These are phyloP conservation scores for Agarophyton chilense DNA, from an alignment of 23 red algal species.

Conservation along the genomic window DNA sequence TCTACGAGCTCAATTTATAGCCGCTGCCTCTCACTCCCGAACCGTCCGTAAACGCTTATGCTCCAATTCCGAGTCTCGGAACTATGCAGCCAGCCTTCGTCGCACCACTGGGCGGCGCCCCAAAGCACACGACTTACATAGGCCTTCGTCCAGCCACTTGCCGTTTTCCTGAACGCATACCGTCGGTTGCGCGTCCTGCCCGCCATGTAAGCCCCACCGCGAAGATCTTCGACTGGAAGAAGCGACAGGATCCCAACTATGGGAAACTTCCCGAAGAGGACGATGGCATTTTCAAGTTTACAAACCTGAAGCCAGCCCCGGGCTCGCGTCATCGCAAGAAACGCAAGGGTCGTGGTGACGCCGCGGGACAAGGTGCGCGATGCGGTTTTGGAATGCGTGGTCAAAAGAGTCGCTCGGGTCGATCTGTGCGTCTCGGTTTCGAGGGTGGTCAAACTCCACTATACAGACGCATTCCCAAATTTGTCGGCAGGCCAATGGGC, in stretches of 20 bases:
- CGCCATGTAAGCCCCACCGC: constrained; percentile 38
- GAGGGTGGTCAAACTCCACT: constrained; percentile 99
- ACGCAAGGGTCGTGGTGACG: constrained; percentile 92
- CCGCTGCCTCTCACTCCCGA: background rate
- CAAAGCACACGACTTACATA: constrained; percentile 30
- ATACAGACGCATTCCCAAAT: constrained; percentile 97
- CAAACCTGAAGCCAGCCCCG: constrained; percentile 87
- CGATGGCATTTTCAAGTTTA: constrained; percentile 66
- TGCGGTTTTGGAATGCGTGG: constrained; percentile 97
- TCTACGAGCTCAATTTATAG: too few relatives aligned
- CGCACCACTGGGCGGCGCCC: constrained; percentile 44
- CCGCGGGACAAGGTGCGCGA: constrained; percentile 90
- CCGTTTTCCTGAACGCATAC: constrained; percentile 6
- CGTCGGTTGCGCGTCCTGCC: background rate
- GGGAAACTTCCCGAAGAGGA: constrained; percentile 47
- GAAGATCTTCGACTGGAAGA: constrained; percentile 98
- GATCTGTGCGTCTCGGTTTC: constrained; percentile 88
- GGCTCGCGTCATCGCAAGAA: constrained; percentile 90
- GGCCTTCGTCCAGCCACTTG: constrained; percentile 53
- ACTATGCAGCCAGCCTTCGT: constrained; percentile 57
- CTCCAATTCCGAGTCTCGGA: background rate
- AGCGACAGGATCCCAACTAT: constrained; percentile 62
- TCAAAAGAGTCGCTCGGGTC: constrained; percentile 92
- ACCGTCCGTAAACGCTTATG: background rate
- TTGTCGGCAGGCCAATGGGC: constrained; percentile 90